These are phyloP conservation scores for Komagataella pseudopastoris DNA, from an alignment of 805 yeast species.

Conservation along the genomic window DNA sequence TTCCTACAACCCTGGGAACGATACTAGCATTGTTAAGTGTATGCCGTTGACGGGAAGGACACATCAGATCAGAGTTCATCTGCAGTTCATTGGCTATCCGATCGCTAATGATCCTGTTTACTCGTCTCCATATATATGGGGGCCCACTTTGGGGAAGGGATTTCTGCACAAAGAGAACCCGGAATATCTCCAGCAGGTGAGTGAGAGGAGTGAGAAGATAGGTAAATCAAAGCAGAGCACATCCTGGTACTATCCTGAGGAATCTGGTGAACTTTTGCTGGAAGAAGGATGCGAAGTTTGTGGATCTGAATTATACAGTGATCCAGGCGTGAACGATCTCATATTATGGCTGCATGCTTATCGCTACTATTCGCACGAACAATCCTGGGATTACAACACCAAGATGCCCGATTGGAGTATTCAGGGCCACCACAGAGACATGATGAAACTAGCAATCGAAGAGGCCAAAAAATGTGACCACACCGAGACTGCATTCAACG, in stretches of 20 bases:
- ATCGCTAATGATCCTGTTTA: conserved; percentile 90
- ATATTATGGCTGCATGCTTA: conserved; percentile 88
- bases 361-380: conserved; percentile 45
- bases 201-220: conserved; percentile 36
- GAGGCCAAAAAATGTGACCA: conserved; percentile 75
- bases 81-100: conserved; percentile 81
- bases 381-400: conserved; percentile 63
- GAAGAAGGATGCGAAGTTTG: conserved; percentile 54
- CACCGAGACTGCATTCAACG: conserved; percentile 79
- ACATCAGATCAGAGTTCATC: conserved; percentile 89
- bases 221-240: conserved; percentile 63
- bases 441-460: conserved; percentile 64
- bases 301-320: conserved; percentile 59
- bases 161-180: conserved; percentile 17
- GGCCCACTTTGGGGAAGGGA: conserved; percentile 51
- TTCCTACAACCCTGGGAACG: conserved; percentile 46
- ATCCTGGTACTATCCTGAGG: conserved; percentile 49
- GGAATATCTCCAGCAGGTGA: conserved; percentile 21
- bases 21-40: conserved; percentile 64
- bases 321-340: conserved; percentile 82
- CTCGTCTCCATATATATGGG: conserved; percentile 75
- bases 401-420: conserved; percentile 77
- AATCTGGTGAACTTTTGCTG: conserved; percentile 53
- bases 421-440: conserved; percentile 31
- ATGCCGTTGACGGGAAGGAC: conserved; percentile 87